These are phyloP conservation scores for Pseudonitzschia pungens DNA, from an alignment of 108 stramenopile species.

Conservation along the genomic window DNA sequence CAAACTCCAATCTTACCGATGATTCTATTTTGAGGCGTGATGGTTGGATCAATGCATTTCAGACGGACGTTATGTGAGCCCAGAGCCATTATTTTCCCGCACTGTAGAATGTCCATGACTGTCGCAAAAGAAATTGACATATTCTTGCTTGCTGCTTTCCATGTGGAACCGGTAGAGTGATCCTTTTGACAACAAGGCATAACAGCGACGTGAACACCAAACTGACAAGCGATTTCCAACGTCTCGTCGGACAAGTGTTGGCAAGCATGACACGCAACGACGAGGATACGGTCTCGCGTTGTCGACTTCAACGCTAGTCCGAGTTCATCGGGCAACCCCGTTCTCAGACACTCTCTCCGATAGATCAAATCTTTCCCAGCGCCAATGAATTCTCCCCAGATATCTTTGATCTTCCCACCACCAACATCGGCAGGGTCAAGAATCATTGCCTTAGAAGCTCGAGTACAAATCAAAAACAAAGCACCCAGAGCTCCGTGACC, in stretches of 20 bases:
- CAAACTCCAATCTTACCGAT: constrained; percentile 20
- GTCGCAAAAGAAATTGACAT: constrained; percentile 43
- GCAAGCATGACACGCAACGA: constrained; percentile 83
- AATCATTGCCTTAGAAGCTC: constrained; percentile 44
- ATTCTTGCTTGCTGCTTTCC: constrained; percentile 46
- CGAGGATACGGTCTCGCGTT: constrained; percentile 41
- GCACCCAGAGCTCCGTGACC: constrained; percentile 83
- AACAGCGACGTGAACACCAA: constrained; percentile 66
- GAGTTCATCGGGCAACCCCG: constrained; percentile 62
- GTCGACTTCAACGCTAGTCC: constrained; percentile 30
- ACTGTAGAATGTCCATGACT: constrained; percentile 67
- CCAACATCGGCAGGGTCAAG: constrained; percentile 68
- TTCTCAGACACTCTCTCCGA: constrained; percentile 75
- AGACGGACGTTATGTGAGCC: constrained; percentile 62
- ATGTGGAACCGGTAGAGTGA: constrained; percentile 33
- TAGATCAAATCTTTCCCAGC: constrained; percentile 49
- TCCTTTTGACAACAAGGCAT: constrained; percentile 87
- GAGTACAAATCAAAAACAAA: constrained; percentile 59
- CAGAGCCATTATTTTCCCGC: constrained; percentile 61
- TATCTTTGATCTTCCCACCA: constrained; percentile 43
- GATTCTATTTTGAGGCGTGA: constrained; percentile 72
- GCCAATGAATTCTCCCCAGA: constrained; percentile 44
- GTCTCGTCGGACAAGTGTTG: constrained; percentile 79
- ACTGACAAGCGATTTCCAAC: constrained; percentile 55
- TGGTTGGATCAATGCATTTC: constrained; percentile 60